Evolutionary conservation across 106 monocot species (phyloP).

Genomic region (Phalaenopsis equestris): DNA sequence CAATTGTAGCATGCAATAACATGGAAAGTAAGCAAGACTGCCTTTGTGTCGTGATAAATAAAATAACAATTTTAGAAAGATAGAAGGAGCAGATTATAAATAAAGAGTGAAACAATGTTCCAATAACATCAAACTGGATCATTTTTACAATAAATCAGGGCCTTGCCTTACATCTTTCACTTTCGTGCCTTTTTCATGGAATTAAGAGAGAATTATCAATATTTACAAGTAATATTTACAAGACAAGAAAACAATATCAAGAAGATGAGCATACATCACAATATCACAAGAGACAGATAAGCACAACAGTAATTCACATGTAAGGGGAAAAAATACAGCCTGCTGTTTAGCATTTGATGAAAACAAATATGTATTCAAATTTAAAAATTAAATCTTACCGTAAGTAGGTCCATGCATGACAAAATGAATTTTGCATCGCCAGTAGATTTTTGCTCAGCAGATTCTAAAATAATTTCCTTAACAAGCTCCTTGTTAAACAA

Average conservation of each 20-base stretch:
- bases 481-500: slow-evolving; percentile 81
- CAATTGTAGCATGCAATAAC: background rate
- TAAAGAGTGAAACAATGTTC: background rate
- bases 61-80: background rate
- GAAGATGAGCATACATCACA: background rate
- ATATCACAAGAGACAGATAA: background rate
- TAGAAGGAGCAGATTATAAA: background rate
- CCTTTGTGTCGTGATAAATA: background rate
- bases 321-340: background rate
- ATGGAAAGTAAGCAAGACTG: background rate
- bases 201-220: background rate
- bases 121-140: background rate
- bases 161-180: background rate
- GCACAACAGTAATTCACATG: background rate
- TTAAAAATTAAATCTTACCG: slow-evolving; percentile 35
- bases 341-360: background rate
- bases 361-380: background rate
- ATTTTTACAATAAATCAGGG: background rate
- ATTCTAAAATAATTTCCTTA: slow-evolving; percentile 59
- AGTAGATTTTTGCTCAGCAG: slow-evolving; percentile 32
- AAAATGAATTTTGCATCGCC: slow-evolving; percentile 38
- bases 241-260: background rate
- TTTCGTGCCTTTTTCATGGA: background rate
- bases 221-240: background rate
- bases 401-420: slow-evolving; percentile 82